Conservation (phyloP, 805 yeast species). For the Ogataea zsoltii region DNA sequence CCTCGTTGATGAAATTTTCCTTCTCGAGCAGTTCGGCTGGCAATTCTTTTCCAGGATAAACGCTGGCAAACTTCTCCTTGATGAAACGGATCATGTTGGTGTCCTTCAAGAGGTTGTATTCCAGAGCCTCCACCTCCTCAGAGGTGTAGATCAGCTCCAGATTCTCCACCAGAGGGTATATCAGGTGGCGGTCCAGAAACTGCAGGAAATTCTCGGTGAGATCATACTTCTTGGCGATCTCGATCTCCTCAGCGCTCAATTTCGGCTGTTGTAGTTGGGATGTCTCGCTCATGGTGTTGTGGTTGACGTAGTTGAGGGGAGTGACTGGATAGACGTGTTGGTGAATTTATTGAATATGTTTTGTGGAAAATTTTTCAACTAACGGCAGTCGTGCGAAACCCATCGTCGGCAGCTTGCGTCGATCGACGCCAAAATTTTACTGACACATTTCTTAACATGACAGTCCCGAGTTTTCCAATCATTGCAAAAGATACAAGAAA, state of each 20-base stretch:
- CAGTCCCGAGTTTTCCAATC: background rate
- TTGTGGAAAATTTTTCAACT: slow-evolving; percentile 12
- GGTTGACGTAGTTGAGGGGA: too few relatives aligned
- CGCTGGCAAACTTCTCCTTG: slow-evolving; percentile 42
- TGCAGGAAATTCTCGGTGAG: slow-evolving; percentile 54
- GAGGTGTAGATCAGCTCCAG: slow-evolving; percentile 42
- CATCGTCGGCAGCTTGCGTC: background rate
- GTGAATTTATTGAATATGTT: background rate
- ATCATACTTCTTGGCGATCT: slow-evolving; percentile 50
- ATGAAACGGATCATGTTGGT: slow-evolving; percentile 56
- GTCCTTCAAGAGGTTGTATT: slow-evolving; percentile 55
- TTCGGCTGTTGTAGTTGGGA: slow-evolving; percentile 15
- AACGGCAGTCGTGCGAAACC: background rate
- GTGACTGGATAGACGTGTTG: too few relatives aligned
- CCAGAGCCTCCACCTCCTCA: slow-evolving; percentile 44
- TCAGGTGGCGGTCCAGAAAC: slow-evolving; percentile 62
- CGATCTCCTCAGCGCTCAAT: slow-evolving; percentile 37
- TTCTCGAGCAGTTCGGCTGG: slow-evolving; percentile 45
- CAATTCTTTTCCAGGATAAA: slow-evolving; percentile 40
- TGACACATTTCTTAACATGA: background rate
- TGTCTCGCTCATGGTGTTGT: slow-evolving; percentile 3
- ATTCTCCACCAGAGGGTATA: slow-evolving; percentile 53
- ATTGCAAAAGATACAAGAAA: background rate
- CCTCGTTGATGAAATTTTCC: slow-evolving; percentile 41
- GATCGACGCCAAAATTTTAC: slow-evolving; percentile 2